Base-by-base conservation (phyloP, 768 basidiomycete genomes). In the Rhodosporidiobolus odoratus region DNA sequence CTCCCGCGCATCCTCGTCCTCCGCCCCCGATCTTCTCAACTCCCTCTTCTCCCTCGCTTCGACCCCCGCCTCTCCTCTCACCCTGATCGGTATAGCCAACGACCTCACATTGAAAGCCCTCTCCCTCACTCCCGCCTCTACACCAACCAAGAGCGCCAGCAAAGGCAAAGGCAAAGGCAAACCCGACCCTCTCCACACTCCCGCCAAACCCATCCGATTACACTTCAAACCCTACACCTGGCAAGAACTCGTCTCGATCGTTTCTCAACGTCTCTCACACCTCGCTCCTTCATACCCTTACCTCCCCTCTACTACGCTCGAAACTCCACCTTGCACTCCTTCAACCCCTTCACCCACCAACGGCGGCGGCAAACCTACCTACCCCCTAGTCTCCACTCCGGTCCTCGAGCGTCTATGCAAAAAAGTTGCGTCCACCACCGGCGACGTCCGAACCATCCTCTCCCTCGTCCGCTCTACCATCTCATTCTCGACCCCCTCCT, bases 11-110 rank as follows among this genome's bases (percentile, higher is more conserved):
- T 85, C n/a, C 78, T 91, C 58, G 88, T 92, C 79, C 82, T 85
- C 23, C 80, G 91, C 37, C 82, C 87, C 27, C 2, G 85, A 86
- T 73, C 80, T 85, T 15, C 82, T 92, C 56, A 78, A 84, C 3
- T 80, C 86, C 17, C 80, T 94, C 56, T 90, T 92, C 79, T 82
- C 86, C 8, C 82, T 92, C n/a, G 84, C 88, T 16, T 83, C 84
- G 60, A 79, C 83, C 7, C 80, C 85, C 60, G 78, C 84, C 1
- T 79, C 84, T 16, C 81, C 80, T 45, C 78, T 92, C 66, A 86
- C 90, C 58, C 75, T 92, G 48, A 87, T 93, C 75, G 90, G 89
- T 45, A 92, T 94, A 77, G 90, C 91, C 48, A 94, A 94, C 76
- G 90, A 89, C 3, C 91, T 92, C 75, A 91, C 90, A 9, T 85